Conservation (phyloP, 495 filamentous ascomycete species). For the Hypoxylon cercidicola region DNA sequence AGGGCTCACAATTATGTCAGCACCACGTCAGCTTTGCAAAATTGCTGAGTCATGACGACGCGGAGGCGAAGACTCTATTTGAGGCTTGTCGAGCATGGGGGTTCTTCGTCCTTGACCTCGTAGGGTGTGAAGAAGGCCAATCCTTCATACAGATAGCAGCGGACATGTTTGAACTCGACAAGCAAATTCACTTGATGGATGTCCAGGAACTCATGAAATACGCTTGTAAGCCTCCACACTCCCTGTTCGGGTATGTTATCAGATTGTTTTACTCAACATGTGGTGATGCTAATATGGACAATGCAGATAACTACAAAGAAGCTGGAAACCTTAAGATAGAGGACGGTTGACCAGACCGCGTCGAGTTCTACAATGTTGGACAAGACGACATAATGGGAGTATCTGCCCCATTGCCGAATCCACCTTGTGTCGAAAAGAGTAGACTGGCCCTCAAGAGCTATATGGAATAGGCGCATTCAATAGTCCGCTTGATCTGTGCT, state of each 20-base stretch:
- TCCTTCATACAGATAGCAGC: slow-evolving; percentile 55
- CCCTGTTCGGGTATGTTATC: slow-evolving; percentile 19
- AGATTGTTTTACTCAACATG: background rate
- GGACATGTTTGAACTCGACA: slow-evolving; percentile 54
- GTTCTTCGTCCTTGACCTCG: slow-evolving; percentile 68
- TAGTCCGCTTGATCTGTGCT: slow-evolving; percentile 57
- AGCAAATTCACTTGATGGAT: slow-evolving; percentile 55
- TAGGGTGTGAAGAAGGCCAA: slow-evolving; percentile 47
- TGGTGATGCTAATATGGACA: slow-evolving; percentile 37
- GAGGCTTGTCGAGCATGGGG: slow-evolving; percentile 61
- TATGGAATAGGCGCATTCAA: slow-evolving; percentile 56
- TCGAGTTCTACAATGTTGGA: slow-evolving; percentile 68
- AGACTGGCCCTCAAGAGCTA: slow-evolving; percentile 53
- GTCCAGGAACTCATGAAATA: slow-evolving; percentile 63
- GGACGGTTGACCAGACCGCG: slow-evolving; percentile 63
- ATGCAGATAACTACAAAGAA: slow-evolving; percentile 65
- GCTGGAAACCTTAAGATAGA: slow-evolving; percentile 56
- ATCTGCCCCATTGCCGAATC: slow-evolving; percentile 50
- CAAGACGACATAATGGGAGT: slow-evolving; percentile 61
- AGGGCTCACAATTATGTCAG: no score
- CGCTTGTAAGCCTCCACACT: slow-evolving; percentile 49
- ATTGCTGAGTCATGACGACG: slow-evolving; percentile 24
- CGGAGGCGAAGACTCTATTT: slow-evolving; percentile 42
- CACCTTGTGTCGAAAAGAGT: slow-evolving; percentile 55
- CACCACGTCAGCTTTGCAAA: slow-evolving; percentile 25